Evolutionary conservation across 768 basidiomycete species (phyloP).

Genomic region (Sutorius australiensis): DNA sequence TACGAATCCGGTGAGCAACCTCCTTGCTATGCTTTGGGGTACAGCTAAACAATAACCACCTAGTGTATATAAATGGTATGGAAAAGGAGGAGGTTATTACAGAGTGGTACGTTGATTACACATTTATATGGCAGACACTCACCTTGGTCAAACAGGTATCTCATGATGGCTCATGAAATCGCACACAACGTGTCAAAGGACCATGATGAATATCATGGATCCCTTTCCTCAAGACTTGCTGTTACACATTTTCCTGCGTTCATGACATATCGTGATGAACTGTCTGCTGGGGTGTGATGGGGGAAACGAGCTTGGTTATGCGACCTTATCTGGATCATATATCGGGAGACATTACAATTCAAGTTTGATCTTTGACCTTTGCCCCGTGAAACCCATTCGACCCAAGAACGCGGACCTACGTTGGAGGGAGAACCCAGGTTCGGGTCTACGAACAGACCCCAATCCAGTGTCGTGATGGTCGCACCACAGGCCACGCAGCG

Average conservation of each 20-base stretch:
- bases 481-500: too few species aligned
- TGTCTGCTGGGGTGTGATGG: background rate
- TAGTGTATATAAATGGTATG: background rate
- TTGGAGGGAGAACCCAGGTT: too few species aligned
- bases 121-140: background rate
- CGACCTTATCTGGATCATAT: too few species aligned
- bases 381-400: too few species aligned
- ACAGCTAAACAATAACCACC: background rate
- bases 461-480: too few species aligned
- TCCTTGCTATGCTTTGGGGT: background rate
- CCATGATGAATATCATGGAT: conserved; percentile 27
- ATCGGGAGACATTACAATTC: too few species aligned
- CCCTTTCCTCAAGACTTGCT: conserved; percentile 16
- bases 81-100: conserved; percentile 3
- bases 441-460: too few species aligned
- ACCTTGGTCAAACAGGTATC: conserved; percentile 16
- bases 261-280: background rate
- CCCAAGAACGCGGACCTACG: too few species aligned
- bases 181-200: conserved; percentile 23
- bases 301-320: too few species aligned
- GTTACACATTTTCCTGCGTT: background rate
- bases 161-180: conserved; percentile 28
- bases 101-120: conserved; percentile 8
- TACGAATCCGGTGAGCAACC: conserved; percentile 2
- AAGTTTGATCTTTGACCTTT: too few species aligned